Base-by-base conservation (phyloP, 768 basidiomycete genomes). In the Cystofilobasidium bisporidii region DNA sequence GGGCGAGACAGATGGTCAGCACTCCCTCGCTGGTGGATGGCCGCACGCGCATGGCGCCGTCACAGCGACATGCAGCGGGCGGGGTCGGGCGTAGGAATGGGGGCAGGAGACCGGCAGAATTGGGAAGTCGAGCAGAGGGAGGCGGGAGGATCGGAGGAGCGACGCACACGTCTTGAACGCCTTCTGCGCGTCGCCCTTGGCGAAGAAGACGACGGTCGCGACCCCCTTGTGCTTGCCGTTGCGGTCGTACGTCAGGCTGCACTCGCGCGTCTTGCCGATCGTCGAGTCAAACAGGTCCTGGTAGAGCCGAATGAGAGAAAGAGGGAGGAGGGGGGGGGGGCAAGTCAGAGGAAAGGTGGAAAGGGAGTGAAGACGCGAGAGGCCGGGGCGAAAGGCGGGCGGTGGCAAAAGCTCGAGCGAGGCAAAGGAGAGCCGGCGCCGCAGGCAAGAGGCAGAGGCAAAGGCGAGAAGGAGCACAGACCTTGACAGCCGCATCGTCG, bases 281-380 rank as follows among this genome's bases (percentile, higher is more conserved):
- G 94, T 98, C 2, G 85, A 83, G 65, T 82, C 81, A 80, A 99
- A 97, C 43, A 99, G 83, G 76, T 99, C 96, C 96, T 99, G 41
- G 20, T 1, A 32, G 56, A 41, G 56, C n/a, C n/a, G n/a, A n/a
- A n/a, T n/a, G 22, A 40, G 48, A 65, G 17, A 40, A 17, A 40
- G 18, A 45, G 47, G 20, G 6, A 36, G 50, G 18, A 24, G 24
- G 57, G 45, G 45, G 17, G 45, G 45, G 45, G n/a, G n/a, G 36
- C 15, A 30, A 30, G 33, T 18, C 9, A 45, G 36, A 36, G 41
- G 36, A 6, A 12, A 36, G 36, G 36, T 36, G 36, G 36, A 6
- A 12, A 36, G 12, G 36, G 36, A 12, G 36, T 36, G 36, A 36
- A 36, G 36, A 12, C 6, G 36, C 36, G 36, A 12, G 6, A 12